Evolutionary conservation across 495 filamentous ascomycete genomes (phyloP).

Genomic region (Parachaetomium inaequale): DNA sequence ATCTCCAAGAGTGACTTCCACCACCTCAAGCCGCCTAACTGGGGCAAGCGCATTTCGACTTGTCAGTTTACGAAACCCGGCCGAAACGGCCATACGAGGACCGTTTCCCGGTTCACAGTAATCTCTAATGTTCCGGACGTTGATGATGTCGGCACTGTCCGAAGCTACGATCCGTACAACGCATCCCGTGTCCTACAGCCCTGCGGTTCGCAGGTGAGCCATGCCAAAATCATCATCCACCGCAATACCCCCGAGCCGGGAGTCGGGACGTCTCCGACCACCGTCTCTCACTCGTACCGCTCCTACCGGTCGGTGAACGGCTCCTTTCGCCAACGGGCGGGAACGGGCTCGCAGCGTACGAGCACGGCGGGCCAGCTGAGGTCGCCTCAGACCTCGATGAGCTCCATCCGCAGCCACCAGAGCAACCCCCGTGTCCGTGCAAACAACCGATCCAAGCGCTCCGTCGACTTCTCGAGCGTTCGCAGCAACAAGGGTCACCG

Average conservation of each 20-base stretch:
- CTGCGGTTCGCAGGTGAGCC: constrained; percentile 34
- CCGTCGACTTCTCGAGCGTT: constrained; percentile 68
- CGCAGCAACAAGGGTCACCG: constrained; percentile 30
- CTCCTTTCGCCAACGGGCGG: constrained; percentile 20
- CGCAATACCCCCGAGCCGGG: constrained; percentile 36
- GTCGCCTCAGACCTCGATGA: constrained; percentile 48
- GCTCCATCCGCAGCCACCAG: constrained; percentile 57
- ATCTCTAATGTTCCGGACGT: constrained; percentile 53
- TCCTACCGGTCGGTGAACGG: constrained; percentile 26
- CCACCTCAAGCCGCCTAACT: constrained; percentile 58
- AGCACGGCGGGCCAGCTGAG: constrained; percentile 24
- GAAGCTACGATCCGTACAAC: constrained; percentile 80
- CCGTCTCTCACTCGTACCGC: constrained; percentile 26
- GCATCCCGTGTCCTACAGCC: constrained; percentile 56
- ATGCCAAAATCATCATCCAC: constrained; percentile 65
- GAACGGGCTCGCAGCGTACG: constrained; percentile 24
- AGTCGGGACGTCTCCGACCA: constrained; percentile 6
- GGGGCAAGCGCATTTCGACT: constrained; percentile 48
- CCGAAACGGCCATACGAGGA: constrained; percentile 46
- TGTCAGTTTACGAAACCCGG: constrained; percentile 46
- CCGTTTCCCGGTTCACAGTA: constrained; percentile 67
- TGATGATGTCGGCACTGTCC: constrained; percentile 35
- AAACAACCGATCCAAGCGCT: constrained; percentile 65
- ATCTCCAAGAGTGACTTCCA: constrained; percentile 88
- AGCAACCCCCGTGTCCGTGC: constrained; percentile 47